Base-by-base conservation (phyloP, 306 rosid genomes). In the Hippophae rhamnoides region DNA sequence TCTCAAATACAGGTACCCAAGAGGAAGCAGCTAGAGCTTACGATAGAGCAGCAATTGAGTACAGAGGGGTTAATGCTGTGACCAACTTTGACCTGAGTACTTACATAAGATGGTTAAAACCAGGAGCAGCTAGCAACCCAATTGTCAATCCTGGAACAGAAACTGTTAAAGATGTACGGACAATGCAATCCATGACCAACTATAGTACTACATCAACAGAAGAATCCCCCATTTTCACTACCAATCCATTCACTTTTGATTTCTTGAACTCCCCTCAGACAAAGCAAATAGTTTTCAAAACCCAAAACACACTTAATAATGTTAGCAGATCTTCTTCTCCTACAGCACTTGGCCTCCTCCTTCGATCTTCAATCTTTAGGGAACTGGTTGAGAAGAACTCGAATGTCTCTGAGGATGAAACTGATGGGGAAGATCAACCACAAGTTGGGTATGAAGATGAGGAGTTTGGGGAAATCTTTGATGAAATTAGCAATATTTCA, bases 11-110 rank as follows among this genome's bases (percentile, higher is more conserved):
- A 86, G 94, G 88, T 68, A 82, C 90, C 25, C 95, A 82, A 79
- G 94, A 90, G 70, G 97, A 90, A 84, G 95, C 95, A 31, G 95
- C 97, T 12, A 80, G 79, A 3, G 94, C 97, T 45, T 90, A 90
- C 40, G 95, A 90, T 71, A 79, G 80, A 65, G 97, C 97, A 0
- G 97, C 97, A 52, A 90, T 90, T 47, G 97, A 90, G 66, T 86
- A 89, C 69, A 73, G 94, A 75, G 95, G 97, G 49, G 73, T 80
- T 67, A 83, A 89, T 71, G 97, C 94, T 10, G 93, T 89, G 50
- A 90, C 97, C 38, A 90, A 86, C 76, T 90, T 90, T 55, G 95
- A 86, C 72, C 60, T 87, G 71, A 90, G 90, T 46, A 76, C 77
- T 51, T 82, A 86, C 75, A 82, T 90, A 72, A 79, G 81, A 68